Percentiles rank a stretch among this genome's conserved stretches.
Evolutionary conservation across 202 grass and related monocot species (phyloP).

Genomic region (Schoenoplectus triqueter): DNA sequence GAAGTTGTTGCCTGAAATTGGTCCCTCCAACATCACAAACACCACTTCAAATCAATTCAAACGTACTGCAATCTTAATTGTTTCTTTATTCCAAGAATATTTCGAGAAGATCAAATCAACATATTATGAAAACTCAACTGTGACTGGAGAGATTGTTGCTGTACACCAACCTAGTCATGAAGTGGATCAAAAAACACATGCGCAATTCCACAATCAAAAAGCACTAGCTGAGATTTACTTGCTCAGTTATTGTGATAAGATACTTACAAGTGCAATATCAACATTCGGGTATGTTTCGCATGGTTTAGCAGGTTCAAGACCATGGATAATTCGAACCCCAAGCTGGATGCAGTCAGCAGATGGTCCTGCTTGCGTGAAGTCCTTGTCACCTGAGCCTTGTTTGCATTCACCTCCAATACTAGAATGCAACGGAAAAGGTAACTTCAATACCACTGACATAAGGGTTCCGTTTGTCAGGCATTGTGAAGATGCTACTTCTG

Average conservation of each 20-base stretch:
- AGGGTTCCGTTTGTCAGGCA: constrained; percentile 45
- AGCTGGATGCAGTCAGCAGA: constrained; percentile 24
- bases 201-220: constrained; percentile 57
- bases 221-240: constrained; percentile 78
- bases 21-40: background rate
- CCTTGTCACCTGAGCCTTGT: background rate
- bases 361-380: background rate
- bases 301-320: constrained; percentile 52
- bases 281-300: constrained; percentile 79
- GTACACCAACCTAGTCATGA: constrained; percentile 83
- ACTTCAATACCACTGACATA: constrained; percentile 28
- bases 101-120: constrained; percentile 59
- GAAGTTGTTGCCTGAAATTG: constrained; percentile 47
- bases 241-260: constrained; percentile 61
- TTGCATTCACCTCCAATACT: constrained; percentile 14
- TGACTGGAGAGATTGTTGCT: constrained; percentile 46
- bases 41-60: constrained; percentile 29
- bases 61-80: constrained; percentile 57
- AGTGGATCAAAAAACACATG: constrained; percentile 56
- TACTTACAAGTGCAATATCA: constrained; percentile 62
- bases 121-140: constrained; percentile 55
- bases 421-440: constrained; percentile 36
- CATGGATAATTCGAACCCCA: constrained; percentile 56
- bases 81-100: constrained; percentile 56
- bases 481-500: constrained; percentile 54